Percentiles rank a stretch among this genome's conserved stretches.
phyloP scores from a whole-genome alignment of 2,329 filamentous ascomycete species.

The Atkinsonella texensis region DNA sequence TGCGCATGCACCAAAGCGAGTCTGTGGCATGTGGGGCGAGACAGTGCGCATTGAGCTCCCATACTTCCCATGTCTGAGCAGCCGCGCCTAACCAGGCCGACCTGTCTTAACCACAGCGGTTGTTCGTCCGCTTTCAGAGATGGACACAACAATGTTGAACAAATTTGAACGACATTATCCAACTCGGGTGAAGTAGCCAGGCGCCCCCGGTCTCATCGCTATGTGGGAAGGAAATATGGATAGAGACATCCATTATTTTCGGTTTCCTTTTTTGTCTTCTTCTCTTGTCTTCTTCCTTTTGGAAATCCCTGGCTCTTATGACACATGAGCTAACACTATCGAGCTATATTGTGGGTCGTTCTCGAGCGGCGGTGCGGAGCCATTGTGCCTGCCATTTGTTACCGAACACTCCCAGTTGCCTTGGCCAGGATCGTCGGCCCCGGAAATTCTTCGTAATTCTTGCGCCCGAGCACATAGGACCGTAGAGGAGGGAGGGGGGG shows the following conservation, averaged over 20 bases:
- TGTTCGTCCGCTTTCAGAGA: not conserved
- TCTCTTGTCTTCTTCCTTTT: not conserved
- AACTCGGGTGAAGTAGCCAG: not conserved
- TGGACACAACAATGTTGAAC: not conserved
- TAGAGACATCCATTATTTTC: no score
- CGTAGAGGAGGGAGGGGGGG: no score
- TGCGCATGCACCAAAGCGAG: not conserved
- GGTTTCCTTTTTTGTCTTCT: no score
- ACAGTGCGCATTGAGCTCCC: slow-evolving; percentile 1
- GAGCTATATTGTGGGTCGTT: not conserved
- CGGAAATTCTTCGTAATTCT: not conserved
- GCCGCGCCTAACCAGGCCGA: not conserved
- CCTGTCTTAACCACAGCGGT: not conserved
- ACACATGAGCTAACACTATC: no score
- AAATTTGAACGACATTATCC: not conserved
- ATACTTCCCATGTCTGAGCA: not conserved
- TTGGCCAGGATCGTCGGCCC: not conserved
- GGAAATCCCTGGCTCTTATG: not conserved
- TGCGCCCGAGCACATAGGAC: not conserved
- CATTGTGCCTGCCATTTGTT: not conserved
- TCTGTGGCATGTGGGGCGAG: slow-evolving; percentile 6
- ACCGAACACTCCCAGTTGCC: not conserved
- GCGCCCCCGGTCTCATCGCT: no score
- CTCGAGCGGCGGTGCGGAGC: not conserved
- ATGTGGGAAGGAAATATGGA: no score